Percentiles rank a stretch among this genome's conserved stretches.
These are phyloP conservation scores for Pythium aristosporum DNA, from an alignment of 352 stramenopile genomes.

Conservation along the genomic window DNA sequence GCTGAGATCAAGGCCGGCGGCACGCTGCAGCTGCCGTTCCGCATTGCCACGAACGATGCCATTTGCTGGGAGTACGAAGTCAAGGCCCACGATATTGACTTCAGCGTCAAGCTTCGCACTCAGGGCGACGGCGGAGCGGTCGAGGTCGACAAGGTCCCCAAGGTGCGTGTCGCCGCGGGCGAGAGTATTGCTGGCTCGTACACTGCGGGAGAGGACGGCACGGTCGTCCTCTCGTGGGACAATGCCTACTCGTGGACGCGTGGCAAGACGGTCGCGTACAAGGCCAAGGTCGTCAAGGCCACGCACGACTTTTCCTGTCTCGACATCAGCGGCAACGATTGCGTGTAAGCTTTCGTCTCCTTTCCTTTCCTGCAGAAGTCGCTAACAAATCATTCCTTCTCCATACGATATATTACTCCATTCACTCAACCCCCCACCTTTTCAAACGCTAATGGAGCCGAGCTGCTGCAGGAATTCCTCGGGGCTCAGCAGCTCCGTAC, in stretches of 20 bases:
- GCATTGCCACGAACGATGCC: conserved; percentile 66
- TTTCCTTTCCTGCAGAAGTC: not conserved
- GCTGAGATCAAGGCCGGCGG: conserved; percentile 63
- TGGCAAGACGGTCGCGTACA: conserved; percentile 71
- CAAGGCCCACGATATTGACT: conserved; percentile 61
- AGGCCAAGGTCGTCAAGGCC: conserved; percentile 75
- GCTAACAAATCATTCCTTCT: not conserved
- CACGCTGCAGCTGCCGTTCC: conserved; percentile 65
- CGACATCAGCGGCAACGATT: conserved; percentile 75
- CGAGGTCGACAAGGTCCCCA: conserved; percentile 54
- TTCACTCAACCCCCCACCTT: not conserved
- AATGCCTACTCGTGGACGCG: conserved; percentile 73
- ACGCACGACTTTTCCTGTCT: conserved; percentile 73
- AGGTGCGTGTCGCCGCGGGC: conserved; percentile 37
- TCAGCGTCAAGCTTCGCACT: conserved; percentile 69
- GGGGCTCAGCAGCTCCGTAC: conserved; percentile 86
- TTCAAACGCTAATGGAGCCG: conserved; percentile 58
- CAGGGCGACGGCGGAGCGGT: conserved; percentile 65
- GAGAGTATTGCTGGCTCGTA: conserved; percentile 51
- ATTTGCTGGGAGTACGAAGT: conserved; percentile 79
- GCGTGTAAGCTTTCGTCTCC: conserved; percentile 33
- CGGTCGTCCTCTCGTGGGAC: conserved; percentile 71
- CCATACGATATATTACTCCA: conserved; percentile 2
- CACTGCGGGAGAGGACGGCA: conserved; percentile 62
- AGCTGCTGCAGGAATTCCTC: conserved; percentile 90